Base-by-base conservation (phyloP, 306 rosid species). In the Vigna radiata region DNA sequence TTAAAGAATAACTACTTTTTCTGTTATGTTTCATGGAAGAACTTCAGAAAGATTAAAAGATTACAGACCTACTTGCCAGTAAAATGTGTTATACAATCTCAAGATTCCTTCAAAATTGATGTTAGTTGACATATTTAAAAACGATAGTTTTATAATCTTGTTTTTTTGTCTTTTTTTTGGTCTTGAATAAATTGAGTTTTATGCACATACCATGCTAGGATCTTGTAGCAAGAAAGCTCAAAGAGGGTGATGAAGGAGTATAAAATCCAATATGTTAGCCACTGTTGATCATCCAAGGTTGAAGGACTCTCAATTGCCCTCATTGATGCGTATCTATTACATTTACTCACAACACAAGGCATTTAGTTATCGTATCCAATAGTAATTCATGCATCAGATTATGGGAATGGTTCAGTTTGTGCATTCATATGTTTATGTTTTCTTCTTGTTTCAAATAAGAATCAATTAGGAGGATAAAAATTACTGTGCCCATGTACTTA, bases 181-280 rank as follows among this genome's bases (percentile, higher is more conserved):
- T 62, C 33, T 7, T 62, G 19, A 17, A 18, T 10, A 37, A 5
- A 39, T 36, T 39, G 27, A 33, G 5, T n/a, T 69, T 69, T 8
- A 46, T 46, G 6, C 14, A 72, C 74, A 4, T 89, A 92, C 95
- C 96, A 90, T 64, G 81, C 86, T 6, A 90, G 85, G 68, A 88
- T 67, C 77, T 81, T 86, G 84, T 88, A 68, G 54, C 79, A 83
- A 19, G 88, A 88, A 55, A 90, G 90, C 85, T 92, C 96, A 76
- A 90, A 88, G 53, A 88, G 87, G 76, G 91, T 82, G 46, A 89
- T 75, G 75, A 90, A 78, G 55, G 97, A 92, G 82, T 90, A 88
- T 8, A 90, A 31, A 61, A 92, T 86, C 97, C 97, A 92, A 41
- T 92, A 90, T 4, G 93, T 90, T 50, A 92, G 89, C 97, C 96